phyloP scores from a whole-genome alignment of 2,329 filamentous ascomycete genomes.

The Ceratocystis huliohia region DNA sequence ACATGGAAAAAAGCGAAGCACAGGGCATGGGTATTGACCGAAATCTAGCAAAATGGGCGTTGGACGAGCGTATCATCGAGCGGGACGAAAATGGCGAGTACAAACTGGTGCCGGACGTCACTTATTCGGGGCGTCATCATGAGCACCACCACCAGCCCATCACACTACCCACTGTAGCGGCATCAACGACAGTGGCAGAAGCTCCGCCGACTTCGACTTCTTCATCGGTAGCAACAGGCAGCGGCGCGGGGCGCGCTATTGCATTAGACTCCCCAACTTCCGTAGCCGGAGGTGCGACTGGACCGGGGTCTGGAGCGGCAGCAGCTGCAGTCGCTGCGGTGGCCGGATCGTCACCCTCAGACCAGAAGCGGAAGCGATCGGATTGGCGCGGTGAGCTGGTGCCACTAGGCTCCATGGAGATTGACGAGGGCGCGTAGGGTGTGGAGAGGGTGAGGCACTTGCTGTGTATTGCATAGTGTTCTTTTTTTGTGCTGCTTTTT shows the following conservation, averaged over 20 bases:
- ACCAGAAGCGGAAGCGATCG: slow-evolving; percentile 19
- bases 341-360: background rate
- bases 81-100: slow-evolving; percentile 44
- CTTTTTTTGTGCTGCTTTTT: slow-evolving; percentile 2
- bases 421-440: slow-evolving; percentile 14
- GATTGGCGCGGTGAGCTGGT: slow-evolving; percentile 19
- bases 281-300: background rate
- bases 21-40: slow-evolving; percentile 44
- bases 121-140: slow-evolving; percentile 18
- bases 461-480: background rate
- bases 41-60: slow-evolving; percentile 47
- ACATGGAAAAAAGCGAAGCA: slow-evolving; percentile 66
- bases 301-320: background rate
- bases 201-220: background rate
- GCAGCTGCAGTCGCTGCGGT: background rate
- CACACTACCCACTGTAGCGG: background rate
- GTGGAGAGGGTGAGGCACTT: background rate
- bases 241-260: background rate
- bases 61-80: slow-evolving; percentile 52
- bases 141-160: slow-evolving; percentile 21
- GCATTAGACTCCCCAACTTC: slow-evolving; percentile 11
- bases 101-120: slow-evolving; percentile 30
- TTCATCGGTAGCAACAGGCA: background rate
- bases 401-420: slow-evolving; percentile 14
- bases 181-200: background rate